Evolutionary conservation across 2,329 filamentous ascomycete species (phyloP), one percentile per base, ranked within the genome.

Genomic region (Catunica adiposa): DNA sequence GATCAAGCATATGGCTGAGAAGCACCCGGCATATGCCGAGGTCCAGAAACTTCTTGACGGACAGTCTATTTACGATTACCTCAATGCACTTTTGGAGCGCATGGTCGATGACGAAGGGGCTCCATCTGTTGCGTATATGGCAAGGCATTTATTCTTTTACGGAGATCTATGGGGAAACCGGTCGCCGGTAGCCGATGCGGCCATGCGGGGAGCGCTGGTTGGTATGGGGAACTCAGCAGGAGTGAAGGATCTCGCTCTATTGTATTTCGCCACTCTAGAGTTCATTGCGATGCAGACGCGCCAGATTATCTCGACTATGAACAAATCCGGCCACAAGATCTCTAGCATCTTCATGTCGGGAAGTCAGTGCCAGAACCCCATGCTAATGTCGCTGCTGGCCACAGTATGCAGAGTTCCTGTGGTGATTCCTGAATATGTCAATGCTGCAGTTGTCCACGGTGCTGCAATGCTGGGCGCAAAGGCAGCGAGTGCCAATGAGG

Each of bases 311-410:
- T 84, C 94, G 64, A 79, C 84, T 37, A 96, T 98, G 89, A 98
- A 97, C 74, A 73, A 78, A 50, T 75, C 88, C 1, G 92, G 92
- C 8, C 92, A 98, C 71, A 74, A 78, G 62, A 89, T 98, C 67
- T 82, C 77, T 52, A 90, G 84, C 60, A 95, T 98, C 69, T 98
- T 97, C 79, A 97, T 98, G 92, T 95, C 88, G 3, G 92, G 92
- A 59, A 94, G 87, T 9, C 92, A 97, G 68, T 98, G 92, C 73
- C 89, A 96, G 70, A 98, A 98, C 69, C 80, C 84, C 34, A 80
- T 97, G 59, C 75, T 98, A 56, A 95, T 98, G 83, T 78, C 82
- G 57, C 79, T 98, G 15, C 84, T 98, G 63, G 89, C 92, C 14
- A 92, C 89, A 0, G 85, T 84, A 0, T 97, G 90, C 70, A 76